Evolutionary conservation across 208 protist genomes (phyloP), one percentile per base, ranked within the genome.

Genomic region (Trypanosoma caninum): DNA sequence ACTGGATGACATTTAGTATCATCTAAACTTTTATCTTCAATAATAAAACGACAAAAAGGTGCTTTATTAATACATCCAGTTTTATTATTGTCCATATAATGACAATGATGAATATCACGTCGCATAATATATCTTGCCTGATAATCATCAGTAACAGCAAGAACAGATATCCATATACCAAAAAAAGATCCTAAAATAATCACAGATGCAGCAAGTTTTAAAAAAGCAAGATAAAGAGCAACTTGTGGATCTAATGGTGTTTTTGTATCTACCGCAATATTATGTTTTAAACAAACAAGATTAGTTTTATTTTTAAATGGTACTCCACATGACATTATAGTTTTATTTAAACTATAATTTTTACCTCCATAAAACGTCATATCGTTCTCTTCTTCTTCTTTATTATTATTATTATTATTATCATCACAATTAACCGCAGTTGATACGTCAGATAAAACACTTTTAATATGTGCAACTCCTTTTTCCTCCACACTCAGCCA

Each of bases 401-500:
- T 37, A 20, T 18, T 38, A 10, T n/a, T 20, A n/a, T 20, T 16
- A 40, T 25, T 40, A 40, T 54, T 2, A 34, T 14, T 22, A 13
- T 35, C 13, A 13, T 30, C 23, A 47, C 14, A 9, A 51, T 46
- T 18, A 45, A 14, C 28, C 10, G 9, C 40, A 47, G 10, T 42
- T 54, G n/a, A n/a, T n/a, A n/a, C n/a, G n/a, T n/a, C n/a, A n/a
- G n/a, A n/a, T n/a, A n/a, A n/a, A n/a, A 80, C 67, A 38, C 73
- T 68, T 3, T 74, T 69, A 23, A 87, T 69, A 18, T 69, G 66
- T 42, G 71, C 60, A n/a, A 78, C 42, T 69, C 89, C 85, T 59
- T 93, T 35, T 69, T 93, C 86, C 71, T 93, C 86, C 34, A 93
- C 74, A 28, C 65, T 74, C 45, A 79, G 61, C 82, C 74, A 90